phyloP scores from a whole-genome alignment of 768 basidiomycete genomes.

The Pisolithus orientalis region DNA sequence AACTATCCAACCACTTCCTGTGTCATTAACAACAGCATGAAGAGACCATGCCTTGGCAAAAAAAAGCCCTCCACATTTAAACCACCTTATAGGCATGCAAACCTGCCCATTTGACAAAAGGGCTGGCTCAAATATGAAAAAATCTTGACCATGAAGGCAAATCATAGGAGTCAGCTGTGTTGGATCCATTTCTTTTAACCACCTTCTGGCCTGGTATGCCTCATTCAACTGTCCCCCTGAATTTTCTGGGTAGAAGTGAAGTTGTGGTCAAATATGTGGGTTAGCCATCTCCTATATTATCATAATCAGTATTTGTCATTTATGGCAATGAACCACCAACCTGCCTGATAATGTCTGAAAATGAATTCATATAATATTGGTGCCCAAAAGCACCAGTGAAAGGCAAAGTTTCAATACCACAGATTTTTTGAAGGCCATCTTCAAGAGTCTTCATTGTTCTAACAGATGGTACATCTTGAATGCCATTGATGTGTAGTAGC shows the following conservation, averaged over 20 bases:
- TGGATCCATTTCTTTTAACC: constrained; percentile 23
- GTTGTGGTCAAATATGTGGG: constrained; percentile 24
- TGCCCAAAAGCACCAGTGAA: constrained; percentile 26
- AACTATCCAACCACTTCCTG: constrained; percentile 16
- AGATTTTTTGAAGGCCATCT: neutral
- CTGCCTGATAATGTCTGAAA: constrained; percentile 28
- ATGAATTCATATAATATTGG: constrained; percentile 26
- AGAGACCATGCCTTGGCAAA: constrained; percentile 17
- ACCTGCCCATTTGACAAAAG: neutral
- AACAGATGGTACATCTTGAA: constrained; percentile 17
- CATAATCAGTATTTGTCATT: neutral
- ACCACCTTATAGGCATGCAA: constrained; percentile 25
- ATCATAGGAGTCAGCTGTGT: constrained; percentile 24
- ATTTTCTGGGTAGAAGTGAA: constrained; percentile 32
- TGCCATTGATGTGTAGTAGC: constrained; percentile 17
- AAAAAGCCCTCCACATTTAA: constrained; percentile 4
- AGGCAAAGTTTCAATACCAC: neutral
- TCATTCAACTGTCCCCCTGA: constrained; percentile 13
- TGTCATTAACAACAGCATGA: neutral
- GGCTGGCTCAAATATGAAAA: constrained; percentile 24
- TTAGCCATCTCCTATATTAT: constrained; percentile 32
- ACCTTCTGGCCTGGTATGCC: constrained; percentile 18
- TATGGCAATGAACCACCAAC: constrained; percentile 7
- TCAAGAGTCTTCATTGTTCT: neutral
- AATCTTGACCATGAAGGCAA: constrained; percentile 18